Evolutionary conservation across 495 filamentous ascomycete genomes (phyloP), one percentile per base, ranked within the genome.

Genomic region (Letharia columbiana): DNA sequence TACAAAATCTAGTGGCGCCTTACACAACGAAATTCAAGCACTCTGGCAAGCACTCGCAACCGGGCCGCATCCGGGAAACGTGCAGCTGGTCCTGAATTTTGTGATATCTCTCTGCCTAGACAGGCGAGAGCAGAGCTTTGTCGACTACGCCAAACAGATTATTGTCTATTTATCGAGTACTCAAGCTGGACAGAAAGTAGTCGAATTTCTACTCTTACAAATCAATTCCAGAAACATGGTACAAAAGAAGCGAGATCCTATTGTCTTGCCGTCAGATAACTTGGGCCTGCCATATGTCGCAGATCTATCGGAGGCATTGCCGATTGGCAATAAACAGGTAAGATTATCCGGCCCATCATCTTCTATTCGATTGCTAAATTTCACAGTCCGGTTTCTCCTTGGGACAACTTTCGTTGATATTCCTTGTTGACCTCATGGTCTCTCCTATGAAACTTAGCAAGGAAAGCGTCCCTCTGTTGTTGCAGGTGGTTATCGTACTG

Each of bases 41-140:
- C 83, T 98, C 44, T 98, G 94, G 94, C 91, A 96, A 78, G 94
- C 94, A 6, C 79, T 98, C 23, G 94, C 92, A 1, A 97, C 92
- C 7, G 95, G 93, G 3, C 92, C 91, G 0, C 87, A 96, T 77
- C 88, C 85, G 7, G 94, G 92, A n/a, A 98, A 98, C 73, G 94
- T 98, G 39, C 89, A 94, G 67, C 82, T 98, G 23, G 89, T 97
- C 13, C 82, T 98, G 7, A 90, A 98, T 73, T 98, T 98, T 72
- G 92, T 98, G 74, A 97, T 98, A 74, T 86, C 83, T 35, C 83
- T 97, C 9, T 98, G 94, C 69, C 75, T 98, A 42, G 95, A 98
- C 67, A 86, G 91, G 58, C 86, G 92, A 62, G 94, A 98, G 70
- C 95, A 98, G 68, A 97, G 96, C 68, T 97, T 96, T 77, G 92